Evolutionary conservation across 805 yeast species (phyloP).

Genomic region (Clavispora asparagi): DNA sequence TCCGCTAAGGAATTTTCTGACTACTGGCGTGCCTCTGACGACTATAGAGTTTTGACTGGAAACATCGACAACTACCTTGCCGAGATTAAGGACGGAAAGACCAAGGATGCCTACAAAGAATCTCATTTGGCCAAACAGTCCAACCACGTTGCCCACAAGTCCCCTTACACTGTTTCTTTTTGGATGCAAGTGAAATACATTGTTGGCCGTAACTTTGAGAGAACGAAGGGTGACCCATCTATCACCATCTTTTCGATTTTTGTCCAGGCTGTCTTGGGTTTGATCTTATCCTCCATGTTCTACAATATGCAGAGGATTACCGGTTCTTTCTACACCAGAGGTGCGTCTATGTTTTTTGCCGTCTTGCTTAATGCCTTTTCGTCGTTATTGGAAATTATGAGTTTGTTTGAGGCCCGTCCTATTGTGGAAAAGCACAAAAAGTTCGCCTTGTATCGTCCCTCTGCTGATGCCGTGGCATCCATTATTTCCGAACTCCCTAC

Average conservation of each 20-base stretch:
- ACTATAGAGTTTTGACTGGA: slow-evolving; percentile 34
- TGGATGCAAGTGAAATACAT: slow-evolving; percentile 37
- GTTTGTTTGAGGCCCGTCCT: slow-evolving; percentile 56
- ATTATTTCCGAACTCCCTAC: slow-evolving; percentile 60
- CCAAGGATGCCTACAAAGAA: slow-evolving; percentile 15
- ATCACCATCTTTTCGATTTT: slow-evolving; percentile 47
- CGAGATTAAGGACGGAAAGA: slow-evolving; percentile 9
- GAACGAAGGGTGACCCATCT: slow-evolving; percentile 52
- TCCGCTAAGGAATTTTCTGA: slow-evolving; percentile 54
- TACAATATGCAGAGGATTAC: slow-evolving; percentile 48
- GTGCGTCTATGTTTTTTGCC: slow-evolving; percentile 59
- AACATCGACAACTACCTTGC: slow-evolving; percentile 40
- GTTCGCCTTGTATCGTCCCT: slow-evolving; percentile 68
- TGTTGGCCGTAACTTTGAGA: slow-evolving; percentile 48
- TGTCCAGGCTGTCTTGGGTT: slow-evolving; percentile 52
- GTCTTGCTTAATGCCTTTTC: slow-evolving; percentile 57
- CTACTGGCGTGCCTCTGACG: slow-evolving; percentile 56
- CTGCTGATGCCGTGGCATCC: slow-evolving; percentile 66
- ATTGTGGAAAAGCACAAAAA: slow-evolving; percentile 67
- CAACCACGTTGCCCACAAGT: slow-evolving; percentile 28
- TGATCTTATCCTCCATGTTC: slow-evolving; percentile 57
- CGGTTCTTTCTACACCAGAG: slow-evolving; percentile 54
- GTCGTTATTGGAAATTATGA: slow-evolving; percentile 55
- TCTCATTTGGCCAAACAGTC: slow-evolving; percentile 33
- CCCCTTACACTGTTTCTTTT: slow-evolving; percentile 33